Conservation (phyloP, 768 basidiomycete species). For the Zangia roseola region DNA sequence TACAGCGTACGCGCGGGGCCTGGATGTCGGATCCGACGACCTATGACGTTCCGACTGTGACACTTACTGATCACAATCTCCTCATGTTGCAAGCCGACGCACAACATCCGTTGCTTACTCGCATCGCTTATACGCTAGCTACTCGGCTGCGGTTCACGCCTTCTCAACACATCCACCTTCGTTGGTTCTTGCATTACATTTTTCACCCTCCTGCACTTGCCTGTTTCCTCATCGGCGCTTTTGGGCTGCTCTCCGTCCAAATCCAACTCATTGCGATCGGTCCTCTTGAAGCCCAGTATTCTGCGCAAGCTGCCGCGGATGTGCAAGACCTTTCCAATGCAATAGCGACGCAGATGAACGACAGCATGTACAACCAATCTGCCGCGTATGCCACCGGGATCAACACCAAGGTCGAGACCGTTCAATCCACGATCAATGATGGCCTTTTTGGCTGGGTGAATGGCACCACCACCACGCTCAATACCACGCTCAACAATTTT, state of each 20-base stretch:
- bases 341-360: constrained; percentile 76
- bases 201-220: constrained; percentile 90
- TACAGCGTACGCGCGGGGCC: constrained; percentile 70
- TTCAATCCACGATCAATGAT: constrained; percentile 79
- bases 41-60: constrained; percentile 53
- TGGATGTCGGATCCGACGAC: constrained; percentile 75
- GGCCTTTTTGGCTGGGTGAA: constrained; percentile 96
- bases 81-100: constrained; percentile 69
- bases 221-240: constrained; percentile 89
- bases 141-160: constrained; percentile 53
- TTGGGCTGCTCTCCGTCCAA: constrained; percentile 84
- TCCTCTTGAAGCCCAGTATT: constrained; percentile 69
- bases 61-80: constrained; percentile 73
- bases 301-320: constrained; percentile 57
- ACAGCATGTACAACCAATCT: constrained; percentile 81
- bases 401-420: constrained; percentile 65
- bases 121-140: constrained; percentile 56
- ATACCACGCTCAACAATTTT: constrained; percentile 81
- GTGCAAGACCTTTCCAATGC: constrained; percentile 64
- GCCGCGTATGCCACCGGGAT: constrained; percentile 71
- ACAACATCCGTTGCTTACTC: constrained; percentile 72
- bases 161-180: constrained; percentile 63
- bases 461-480: constrained; percentile 81
- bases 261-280: constrained; percentile 80
- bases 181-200: constrained; percentile 90